Evolutionary conservation across 129 eudicot genomes (phyloP), one percentile per base, ranked within the genome.

Genomic region (Dittrichia graveolens): DNA sequence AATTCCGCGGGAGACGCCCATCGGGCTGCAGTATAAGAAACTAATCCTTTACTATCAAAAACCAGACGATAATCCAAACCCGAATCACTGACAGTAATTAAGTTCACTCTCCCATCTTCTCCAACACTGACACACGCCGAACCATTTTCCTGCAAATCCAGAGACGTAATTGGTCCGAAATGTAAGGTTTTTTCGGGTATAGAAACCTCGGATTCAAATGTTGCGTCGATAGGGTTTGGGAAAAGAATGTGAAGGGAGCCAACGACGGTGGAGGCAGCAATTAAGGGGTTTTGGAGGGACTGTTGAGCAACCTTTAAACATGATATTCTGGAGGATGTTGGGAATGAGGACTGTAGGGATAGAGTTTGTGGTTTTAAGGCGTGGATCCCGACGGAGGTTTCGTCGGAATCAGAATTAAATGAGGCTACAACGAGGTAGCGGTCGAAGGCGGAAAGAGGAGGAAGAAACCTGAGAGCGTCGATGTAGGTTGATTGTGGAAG

Each of bases 101-200:
- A 74, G 77, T 84, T 83, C 61, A 89, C 95, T 77, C 96, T 87
- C 90, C 98, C 98, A 82, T 93, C 95, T 46, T 83, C 95, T 64
- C 96, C 96, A 63, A 85, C 96, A 60, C 81, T 82, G 65, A 89
- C 87, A 72, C 95, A 92, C 71, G 80, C 91, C 55, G 62, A 68
- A 45, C 96, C 94, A 74, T 78, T 79, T 19, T 86, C 95, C 79
- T 73, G 66, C 63, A 87, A 64, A 74, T 92, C 98, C 64, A 92
- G 52, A 19, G 85, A 67, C 40, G 89, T 72, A 54, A 89, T 64
- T 19, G 83, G 68, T 8, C 96, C 96, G 45, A 12, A 53, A 64
- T 92, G 96, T 12, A 92, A 79, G 12, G 16, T 84, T 49, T 78
- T 85, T 2, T 89, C 91, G 0, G 88, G 72, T 49, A 85, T 71